Evolutionary conservation across 164 flowering plant genomes (phyloP).

Genomic region (Vitis riparia): DNA sequence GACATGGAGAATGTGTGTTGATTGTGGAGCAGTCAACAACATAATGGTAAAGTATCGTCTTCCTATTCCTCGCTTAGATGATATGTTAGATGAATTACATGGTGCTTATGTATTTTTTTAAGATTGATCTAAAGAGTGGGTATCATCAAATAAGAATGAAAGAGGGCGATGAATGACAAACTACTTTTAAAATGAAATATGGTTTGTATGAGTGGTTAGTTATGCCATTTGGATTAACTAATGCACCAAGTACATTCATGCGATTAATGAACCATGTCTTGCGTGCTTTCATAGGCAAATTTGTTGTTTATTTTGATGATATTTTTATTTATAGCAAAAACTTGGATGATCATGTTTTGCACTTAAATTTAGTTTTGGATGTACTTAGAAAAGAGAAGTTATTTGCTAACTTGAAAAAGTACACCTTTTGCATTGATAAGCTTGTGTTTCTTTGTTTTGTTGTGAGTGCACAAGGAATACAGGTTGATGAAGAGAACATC

Average conservation of each 20-base stretch:
- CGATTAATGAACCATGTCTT: not conserved
- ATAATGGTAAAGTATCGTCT: slow-evolving; percentile 4
- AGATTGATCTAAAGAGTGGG: no score
- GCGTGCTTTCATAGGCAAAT: not conserved
- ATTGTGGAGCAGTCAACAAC: not conserved
- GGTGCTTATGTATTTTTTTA: no score
- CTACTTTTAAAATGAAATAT: not conserved
- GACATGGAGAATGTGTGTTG: no score
- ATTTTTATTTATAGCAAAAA: not conserved
- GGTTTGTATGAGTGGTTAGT: not conserved
- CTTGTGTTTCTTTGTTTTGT: no score
- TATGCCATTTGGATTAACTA: no score
- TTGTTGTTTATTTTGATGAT: not conserved
- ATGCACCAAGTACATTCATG: no score
- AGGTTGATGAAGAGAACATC: not conserved
- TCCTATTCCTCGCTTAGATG: not conserved
- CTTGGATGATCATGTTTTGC: not conserved
- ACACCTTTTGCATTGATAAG: not conserved
- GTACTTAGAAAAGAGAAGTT: not conserved
- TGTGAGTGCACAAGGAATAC: no score
- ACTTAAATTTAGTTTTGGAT: not conserved
- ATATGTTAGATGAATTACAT: no score
- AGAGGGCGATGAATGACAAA: not conserved
- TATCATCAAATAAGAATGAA: no score
- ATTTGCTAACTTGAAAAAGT: not conserved